A percentile compares a stretch with the other conserved stretches of the same genome.
Evolutionary conservation across 129 eudicot genomes (phyloP).

Genomic region (Artemisia annua): DNA sequence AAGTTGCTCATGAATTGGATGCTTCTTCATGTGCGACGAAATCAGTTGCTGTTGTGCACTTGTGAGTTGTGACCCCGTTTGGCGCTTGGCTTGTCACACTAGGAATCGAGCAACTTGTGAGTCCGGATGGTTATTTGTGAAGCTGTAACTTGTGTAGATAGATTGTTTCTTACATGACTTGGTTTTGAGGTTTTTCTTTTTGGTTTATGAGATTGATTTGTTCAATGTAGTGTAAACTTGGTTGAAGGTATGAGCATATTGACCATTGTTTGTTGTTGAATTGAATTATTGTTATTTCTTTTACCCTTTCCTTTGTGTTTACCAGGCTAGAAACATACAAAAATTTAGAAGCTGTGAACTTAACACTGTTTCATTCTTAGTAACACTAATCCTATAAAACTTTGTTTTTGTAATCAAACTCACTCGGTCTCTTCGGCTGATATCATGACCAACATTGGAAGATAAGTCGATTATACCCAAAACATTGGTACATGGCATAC

Average conservation of each 20-base stretch:
- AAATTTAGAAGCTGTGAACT: neutral
- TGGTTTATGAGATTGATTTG: constrained; percentile 11
- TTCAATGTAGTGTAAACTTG: constrained; percentile 22
- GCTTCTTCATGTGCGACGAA: constrained; percentile 86
- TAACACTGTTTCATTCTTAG: too few relatives aligned
- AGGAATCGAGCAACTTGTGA: neutral
- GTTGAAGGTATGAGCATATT: constrained; percentile 10
- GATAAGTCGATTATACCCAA: too few relatives aligned
- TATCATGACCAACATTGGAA: too few relatives aligned
- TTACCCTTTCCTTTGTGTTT: too few relatives aligned
- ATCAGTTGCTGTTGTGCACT: constrained; percentile 70
- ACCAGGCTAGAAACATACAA: too few relatives aligned
- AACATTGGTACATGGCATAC: too few relatives aligned
- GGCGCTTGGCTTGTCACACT: neutral
- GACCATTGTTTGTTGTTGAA: constrained; percentile 21
- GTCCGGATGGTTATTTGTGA: neutral
- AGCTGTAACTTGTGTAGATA: constrained; percentile 16
- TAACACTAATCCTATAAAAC: too few relatives aligned
- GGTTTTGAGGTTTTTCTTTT: neutral
- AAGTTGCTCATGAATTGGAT: constrained; percentile 72
- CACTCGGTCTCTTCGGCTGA: too few relatives aligned
- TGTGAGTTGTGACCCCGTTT: constrained; percentile 53
- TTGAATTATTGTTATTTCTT: neutral
- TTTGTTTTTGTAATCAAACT: too few relatives aligned
- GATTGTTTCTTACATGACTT: constrained; percentile 12